Evolutionary conservation across 176 grass and related monocot genomes (phyloP), one percentile per base, ranked within the genome.

Genomic region (Ensete glaucum): DNA sequence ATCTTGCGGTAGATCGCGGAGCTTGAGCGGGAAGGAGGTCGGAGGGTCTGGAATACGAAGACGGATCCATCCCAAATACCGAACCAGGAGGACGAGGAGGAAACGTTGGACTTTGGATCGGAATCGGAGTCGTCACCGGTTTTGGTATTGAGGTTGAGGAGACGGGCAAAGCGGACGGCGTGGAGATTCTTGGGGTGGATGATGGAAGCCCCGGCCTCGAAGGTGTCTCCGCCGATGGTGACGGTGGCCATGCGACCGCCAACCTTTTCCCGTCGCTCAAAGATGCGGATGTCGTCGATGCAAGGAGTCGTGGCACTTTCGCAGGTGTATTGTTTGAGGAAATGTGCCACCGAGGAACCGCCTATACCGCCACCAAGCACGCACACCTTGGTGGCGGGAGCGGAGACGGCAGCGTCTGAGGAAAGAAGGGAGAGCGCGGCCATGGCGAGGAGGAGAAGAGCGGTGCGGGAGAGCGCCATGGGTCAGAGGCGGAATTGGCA

Each of bases 331-430:
- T 86, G 86, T 24, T 85, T 77, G 81, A 96, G 85, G 77, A 96
- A 96, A 83, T 89, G 88, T 75, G 93, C 83, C 22, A 86, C 84
- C 43, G 93, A 96, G 22, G 93, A 82, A 54, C 87, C 89, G 9
- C 84, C 90, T 56, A 96, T 96, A 58, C 92, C 92, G 65, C 85
- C 79, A 14, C 92, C 92, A 1, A 96, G 72, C 74, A 96, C 84
- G 70, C 93, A 96, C 67, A 91, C 75, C 69, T 90, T 85, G 55
- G 76, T 78, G 68, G 67, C 48, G 12, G 60, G 50, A 14, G 70
- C 20, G 54, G 64, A 13, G 50, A 51, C 2, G 22, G 15, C 9
- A 22, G 24, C 5, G 62, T 22, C 8, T 11, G 76, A 9, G 34
- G 65, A 19, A 66, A 49, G 14, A 34, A 54, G 53, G 60, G 64